Conservation (phyloP, 1,139 yeast genomes). For the Geotrichum candidum region DNA sequence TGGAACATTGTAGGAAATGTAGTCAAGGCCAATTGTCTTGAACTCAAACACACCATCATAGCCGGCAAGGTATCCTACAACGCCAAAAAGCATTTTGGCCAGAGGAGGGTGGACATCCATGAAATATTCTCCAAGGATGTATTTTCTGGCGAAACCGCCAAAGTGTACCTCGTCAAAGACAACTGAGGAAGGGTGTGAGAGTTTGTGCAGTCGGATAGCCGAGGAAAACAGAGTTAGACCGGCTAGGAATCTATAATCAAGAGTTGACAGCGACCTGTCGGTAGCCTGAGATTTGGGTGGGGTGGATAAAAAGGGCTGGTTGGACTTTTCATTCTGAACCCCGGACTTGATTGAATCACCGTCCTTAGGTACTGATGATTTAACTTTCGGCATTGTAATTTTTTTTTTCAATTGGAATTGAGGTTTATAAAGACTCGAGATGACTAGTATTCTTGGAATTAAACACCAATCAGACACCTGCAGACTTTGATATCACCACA, state of each 20-base stretch:
- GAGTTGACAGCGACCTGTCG: conserved; percentile 28
- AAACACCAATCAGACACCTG: background rate
- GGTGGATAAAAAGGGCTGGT: background rate
- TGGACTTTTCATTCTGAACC: background rate
- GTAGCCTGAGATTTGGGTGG: conserved; percentile 36
- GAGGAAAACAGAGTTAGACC: conserved; percentile 50
- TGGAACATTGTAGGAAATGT: conserved; percentile 55
- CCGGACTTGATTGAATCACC: background rate
- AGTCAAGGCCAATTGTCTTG: conserved; percentile 82
- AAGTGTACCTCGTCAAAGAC: conserved; percentile 86
- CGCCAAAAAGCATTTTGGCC: conserved; percentile 87
- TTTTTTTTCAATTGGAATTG: background rate
- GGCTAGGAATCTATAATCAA: conserved; percentile 37
- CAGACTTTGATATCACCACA: background rate
- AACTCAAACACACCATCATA: conserved; percentile 89
- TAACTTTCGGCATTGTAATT: background rate
- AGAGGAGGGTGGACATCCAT: conserved; percentile 98
- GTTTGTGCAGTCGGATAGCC: conserved; percentile 52
- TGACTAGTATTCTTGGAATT: background rate
- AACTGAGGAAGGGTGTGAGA: conserved; percentile 68
- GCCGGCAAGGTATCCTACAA: conserved; percentile 82
- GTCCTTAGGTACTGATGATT: background rate
- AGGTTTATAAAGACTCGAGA: background rate
- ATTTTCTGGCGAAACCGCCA: conserved; percentile 62
- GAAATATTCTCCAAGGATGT: conserved; percentile 63